These are phyloP conservation scores for Danielozyma ontarioensis DNA, from an alignment of 805 yeast species.

Conservation along the genomic window DNA sequence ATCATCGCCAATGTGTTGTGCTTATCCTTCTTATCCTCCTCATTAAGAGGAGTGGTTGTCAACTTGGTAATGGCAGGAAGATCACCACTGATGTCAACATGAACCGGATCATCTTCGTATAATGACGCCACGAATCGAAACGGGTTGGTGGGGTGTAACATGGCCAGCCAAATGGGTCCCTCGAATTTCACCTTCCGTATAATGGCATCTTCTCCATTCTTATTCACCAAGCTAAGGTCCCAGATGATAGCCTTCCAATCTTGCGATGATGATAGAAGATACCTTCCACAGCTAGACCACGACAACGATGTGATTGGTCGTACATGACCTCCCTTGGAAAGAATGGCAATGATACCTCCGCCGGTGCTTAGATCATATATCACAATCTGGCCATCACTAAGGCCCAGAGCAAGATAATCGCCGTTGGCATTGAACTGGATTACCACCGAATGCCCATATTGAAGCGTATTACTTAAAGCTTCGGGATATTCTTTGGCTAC, in stretches of 20 bases:
- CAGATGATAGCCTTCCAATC: constrained; percentile 82
- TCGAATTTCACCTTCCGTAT: constrained; percentile 48
- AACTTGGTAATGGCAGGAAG: constrained; percentile 13
- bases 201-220: constrained; percentile 20
- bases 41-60: constrained; percentile 11
- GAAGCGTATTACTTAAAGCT: constrained; percentile 63
- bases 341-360: constrained; percentile 47
- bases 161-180: constrained; percentile 70
- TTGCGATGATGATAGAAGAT: constrained; percentile 62
- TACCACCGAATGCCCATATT: constrained; percentile 60
- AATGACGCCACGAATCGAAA: constrained; percentile 56
- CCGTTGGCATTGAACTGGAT: constrained; percentile 70
- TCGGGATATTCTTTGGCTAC: constrained; percentile 92
- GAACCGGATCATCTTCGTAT: constrained; percentile 56
- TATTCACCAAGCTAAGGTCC: constrained; percentile 51
- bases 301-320: constrained; percentile 65
- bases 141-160: constrained; percentile 45
- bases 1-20: constrained; percentile 47
- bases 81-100: constrained; percentile 36
- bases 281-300: constrained; percentile 75
- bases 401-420: constrained; percentile 81
- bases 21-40: constrained; percentile 16
- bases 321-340: constrained; percentile 54
- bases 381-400: constrained; percentile 66
- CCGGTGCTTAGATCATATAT: constrained; percentile 70